phyloP scores from a whole-genome alignment of 768 basidiomycete genomes.

The Boletus reticuloceps region DNA sequence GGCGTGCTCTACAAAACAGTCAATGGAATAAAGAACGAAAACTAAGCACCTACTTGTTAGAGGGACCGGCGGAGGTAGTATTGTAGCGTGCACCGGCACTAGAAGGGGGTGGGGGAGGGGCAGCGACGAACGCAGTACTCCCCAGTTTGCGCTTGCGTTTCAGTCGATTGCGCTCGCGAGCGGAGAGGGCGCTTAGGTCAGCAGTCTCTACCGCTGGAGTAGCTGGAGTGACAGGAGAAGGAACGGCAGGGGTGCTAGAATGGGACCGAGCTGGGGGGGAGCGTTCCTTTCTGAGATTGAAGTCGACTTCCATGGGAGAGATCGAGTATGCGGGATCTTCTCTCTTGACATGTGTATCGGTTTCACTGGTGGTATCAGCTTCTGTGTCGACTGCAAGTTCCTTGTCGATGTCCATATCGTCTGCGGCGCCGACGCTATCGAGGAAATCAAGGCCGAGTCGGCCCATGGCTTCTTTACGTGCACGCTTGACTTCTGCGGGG shows the following conservation, averaged over 20 bases:
- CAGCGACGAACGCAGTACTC: slow-evolving; percentile 76
- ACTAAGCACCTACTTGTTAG: slow-evolving; percentile 50
- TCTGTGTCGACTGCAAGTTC: slow-evolving; percentile 66
- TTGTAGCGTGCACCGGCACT: slow-evolving; percentile 59
- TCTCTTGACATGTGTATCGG: slow-evolving; percentile 38
- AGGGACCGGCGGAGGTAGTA: slow-evolving; percentile 52
- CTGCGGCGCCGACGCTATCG: slow-evolving; percentile 63
- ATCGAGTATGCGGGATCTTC: slow-evolving; percentile 35
- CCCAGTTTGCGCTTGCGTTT: slow-evolving; percentile 94
- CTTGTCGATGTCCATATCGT: slow-evolving; percentile 84
- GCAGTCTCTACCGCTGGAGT: slow-evolving; percentile 36
- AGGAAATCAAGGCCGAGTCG: slow-evolving; percentile 87
- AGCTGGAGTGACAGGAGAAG: slow-evolving; percentile 47
- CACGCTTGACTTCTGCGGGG: slow-evolving; percentile 78
- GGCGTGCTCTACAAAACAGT: slow-evolving; percentile 54
- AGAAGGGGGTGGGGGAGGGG: slow-evolving; percentile 60
- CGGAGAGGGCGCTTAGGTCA: slow-evolving; percentile 65
- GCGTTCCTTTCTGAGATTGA: slow-evolving; percentile 38
- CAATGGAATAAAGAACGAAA: slow-evolving; percentile 2
- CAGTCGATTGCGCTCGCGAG: slow-evolving; percentile 88
- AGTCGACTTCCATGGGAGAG: slow-evolving; percentile 48
- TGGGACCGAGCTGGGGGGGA: slow-evolving; percentile 41
- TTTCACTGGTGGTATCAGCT: slow-evolving; percentile 43
- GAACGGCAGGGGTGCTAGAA: slow-evolving; percentile 43
- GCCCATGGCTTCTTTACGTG: slow-evolving; percentile 85